Evolutionary conservation across 768 basidiomycete species (phyloP).

Genomic region (Goffeauzyma gilvescens): DNA sequence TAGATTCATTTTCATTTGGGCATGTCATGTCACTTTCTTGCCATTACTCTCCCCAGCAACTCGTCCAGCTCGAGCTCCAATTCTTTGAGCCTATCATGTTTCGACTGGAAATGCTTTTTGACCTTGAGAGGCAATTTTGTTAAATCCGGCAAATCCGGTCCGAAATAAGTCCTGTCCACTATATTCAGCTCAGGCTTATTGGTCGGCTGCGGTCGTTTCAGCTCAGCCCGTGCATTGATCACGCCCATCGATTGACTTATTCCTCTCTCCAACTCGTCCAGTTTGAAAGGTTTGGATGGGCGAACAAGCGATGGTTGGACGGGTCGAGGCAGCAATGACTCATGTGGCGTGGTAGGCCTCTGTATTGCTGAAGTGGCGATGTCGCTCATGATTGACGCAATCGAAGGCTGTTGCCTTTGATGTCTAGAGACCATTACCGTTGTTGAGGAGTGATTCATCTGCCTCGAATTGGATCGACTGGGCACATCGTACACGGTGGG

Average conservation of each 20-base stretch:
- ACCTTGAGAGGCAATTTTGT: too few species aligned
- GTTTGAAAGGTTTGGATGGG: conserved; percentile 20
- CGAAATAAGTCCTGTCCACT: conserved; percentile 20
- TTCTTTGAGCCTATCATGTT: too few species aligned
- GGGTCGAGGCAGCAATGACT: conserved; percentile 13
- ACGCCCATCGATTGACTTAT: conserved; percentile 69
- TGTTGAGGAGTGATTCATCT: not conserved
- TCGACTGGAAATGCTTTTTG: too few species aligned
- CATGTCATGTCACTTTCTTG: too few species aligned
- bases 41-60: too few species aligned
- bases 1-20: not conserved
- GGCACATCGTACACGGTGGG: conserved; percentile 7
- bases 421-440: conserved; percentile 5
- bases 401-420: conserved; percentile 41
- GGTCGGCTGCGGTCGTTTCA: not conserved
- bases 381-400: conserved; percentile 52
- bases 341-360: conserved; percentile 9
- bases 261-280: conserved; percentile 56
- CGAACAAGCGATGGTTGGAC: conserved; percentile 41
- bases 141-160: too few species aligned
- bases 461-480: conserved; percentile 2
- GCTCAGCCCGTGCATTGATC: conserved; percentile 42
- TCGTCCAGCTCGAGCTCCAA: too few species aligned
- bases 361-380: conserved; percentile 16
- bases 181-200: conserved; percentile 12